Percentiles rank a stretch among this genome's conserved stretches.
phyloP scores from a whole-genome alignment of 164 flowering plant genomes.

The Cinnamomum micranthum region DNA sequence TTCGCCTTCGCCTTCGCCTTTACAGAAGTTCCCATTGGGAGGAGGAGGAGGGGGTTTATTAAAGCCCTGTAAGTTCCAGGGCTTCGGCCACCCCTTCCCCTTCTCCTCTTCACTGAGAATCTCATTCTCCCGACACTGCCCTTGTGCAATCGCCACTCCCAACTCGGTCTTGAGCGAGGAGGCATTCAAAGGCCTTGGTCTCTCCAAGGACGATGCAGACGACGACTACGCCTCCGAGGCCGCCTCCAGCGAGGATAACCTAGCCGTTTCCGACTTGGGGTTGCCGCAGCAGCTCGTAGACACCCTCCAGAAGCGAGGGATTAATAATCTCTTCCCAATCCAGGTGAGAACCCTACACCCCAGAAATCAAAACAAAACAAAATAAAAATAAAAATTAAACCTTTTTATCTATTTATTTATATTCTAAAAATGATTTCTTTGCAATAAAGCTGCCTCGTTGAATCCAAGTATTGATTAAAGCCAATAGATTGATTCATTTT shows the following conservation, averaged over 20 bases:
- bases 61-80: conserved; percentile 6
- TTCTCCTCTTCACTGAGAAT: conserved; percentile 9
- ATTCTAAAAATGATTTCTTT: background rate
- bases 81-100: background rate
- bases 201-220: conserved; percentile 16
- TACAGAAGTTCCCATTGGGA: conserved; percentile 17
- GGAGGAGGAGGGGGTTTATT: background rate
- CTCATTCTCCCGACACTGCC: conserved; percentile 2
- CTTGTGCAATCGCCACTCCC: conserved; percentile 61
- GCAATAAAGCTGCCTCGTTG: too few species aligned
- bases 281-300: conserved; percentile 52
- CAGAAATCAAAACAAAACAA: too few species aligned
- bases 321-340: conserved; percentile 73
- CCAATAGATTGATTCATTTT: too few species aligned
- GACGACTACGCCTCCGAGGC: conserved; percentile 13
- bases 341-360: conserved; percentile 32
- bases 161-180: conserved; percentile 64
- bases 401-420: too few species aligned
- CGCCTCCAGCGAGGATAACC: conserved; percentile 27
- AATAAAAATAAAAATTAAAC: too few species aligned
- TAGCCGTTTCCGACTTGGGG: conserved; percentile 40
- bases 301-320: conserved; percentile 54
- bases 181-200: conserved; percentile 53
- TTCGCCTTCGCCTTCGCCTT: conserved; percentile 11
- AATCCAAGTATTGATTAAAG: too few species aligned